Conservation (phyloP, 345 rosid genomes). For the Camelina sativa region DNA sequence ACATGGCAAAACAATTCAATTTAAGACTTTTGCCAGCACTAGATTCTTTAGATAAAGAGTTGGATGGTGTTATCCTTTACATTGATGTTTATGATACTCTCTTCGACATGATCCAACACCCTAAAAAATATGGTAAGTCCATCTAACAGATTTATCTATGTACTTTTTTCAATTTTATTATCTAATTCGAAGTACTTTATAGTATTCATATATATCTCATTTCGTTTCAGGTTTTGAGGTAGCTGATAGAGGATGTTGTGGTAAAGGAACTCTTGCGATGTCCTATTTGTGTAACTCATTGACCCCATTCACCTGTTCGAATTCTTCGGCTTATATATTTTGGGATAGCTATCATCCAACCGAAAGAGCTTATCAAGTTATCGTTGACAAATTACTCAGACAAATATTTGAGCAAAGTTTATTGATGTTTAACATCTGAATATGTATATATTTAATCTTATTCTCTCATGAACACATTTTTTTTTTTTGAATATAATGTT, state of each 20-base stretch:
- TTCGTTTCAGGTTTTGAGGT: constrained; percentile 50
- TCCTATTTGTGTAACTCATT: constrained; percentile 50
- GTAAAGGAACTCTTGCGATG: constrained; percentile 55
- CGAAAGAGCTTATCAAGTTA: constrained; percentile 54
- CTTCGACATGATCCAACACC: constrained; percentile 49
- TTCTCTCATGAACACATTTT: not conserved
- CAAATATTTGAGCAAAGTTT: constrained; percentile 16
- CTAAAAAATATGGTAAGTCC: constrained; percentile 47
- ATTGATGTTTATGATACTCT: constrained; percentile 55
- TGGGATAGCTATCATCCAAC: constrained; percentile 54
- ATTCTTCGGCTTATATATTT: constrained; percentile 51
- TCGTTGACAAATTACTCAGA: constrained; percentile 32
- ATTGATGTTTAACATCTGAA: not conserved
- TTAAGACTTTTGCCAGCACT: constrained; percentile 32
- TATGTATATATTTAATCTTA: not conserved
- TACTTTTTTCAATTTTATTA: not conserved
- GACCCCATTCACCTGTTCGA: constrained; percentile 45
- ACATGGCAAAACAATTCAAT: constrained; percentile 39
- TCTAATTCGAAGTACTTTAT: not conserved
- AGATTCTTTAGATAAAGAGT: constrained; percentile 24
- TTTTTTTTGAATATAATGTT: too few relatives aligned
- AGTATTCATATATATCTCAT: not conserved
- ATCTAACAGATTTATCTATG: not conserved
- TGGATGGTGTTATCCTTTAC: constrained; percentile 45
- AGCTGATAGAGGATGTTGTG: constrained; percentile 62